phyloP scores from a whole-genome alignment of 768 basidiomycete species.

The Hortiboletus flavorubellus region DNA sequence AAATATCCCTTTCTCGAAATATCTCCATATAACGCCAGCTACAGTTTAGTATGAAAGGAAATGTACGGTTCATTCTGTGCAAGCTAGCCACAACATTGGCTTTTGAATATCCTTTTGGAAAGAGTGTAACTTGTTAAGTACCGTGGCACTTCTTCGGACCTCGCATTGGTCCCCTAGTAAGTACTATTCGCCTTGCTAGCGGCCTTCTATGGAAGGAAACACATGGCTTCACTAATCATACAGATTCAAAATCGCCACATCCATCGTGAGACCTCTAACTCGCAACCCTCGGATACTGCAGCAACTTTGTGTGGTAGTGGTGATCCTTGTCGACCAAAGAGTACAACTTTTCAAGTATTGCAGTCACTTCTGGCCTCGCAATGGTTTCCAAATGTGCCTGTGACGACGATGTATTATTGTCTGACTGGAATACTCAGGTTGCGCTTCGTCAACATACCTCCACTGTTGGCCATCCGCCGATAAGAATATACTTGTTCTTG shows the following conservation, averaged over 20 bases:
- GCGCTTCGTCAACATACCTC: slow-evolving; percentile 17
- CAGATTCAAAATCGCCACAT: background rate
- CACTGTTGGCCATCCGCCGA: slow-evolving; percentile 22
- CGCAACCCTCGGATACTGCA: background rate
- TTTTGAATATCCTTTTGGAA: too few relatives aligned
- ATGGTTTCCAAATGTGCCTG: slow-evolving; percentile 17
- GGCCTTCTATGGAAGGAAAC: background rate
- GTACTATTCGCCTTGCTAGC: too few relatives aligned
- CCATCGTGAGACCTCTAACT: background rate
- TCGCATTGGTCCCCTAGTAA: too few relatives aligned
- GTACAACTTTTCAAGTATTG: slow-evolving; percentile 4
- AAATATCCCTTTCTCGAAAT: too few relatives aligned
- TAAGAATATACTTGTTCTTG: slow-evolving; percentile 16
- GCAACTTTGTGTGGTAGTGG: slow-evolving; percentile 11
- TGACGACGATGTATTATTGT: background rate
- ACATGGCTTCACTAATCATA: background rate
- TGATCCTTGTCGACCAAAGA: slow-evolving; percentile 17
- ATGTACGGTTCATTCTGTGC: too few relatives aligned
- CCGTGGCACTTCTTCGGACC: too few relatives aligned
- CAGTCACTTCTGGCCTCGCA: slow-evolving; percentile 6
- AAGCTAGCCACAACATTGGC: too few relatives aligned
- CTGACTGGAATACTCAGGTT: background rate
- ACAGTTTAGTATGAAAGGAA: too few relatives aligned
- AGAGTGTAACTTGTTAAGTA: too few relatives aligned
- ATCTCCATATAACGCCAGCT: too few relatives aligned